Conservation (phyloP, 768 basidiomycete genomes). For the Neoboletus brunneissimus region DNA sequence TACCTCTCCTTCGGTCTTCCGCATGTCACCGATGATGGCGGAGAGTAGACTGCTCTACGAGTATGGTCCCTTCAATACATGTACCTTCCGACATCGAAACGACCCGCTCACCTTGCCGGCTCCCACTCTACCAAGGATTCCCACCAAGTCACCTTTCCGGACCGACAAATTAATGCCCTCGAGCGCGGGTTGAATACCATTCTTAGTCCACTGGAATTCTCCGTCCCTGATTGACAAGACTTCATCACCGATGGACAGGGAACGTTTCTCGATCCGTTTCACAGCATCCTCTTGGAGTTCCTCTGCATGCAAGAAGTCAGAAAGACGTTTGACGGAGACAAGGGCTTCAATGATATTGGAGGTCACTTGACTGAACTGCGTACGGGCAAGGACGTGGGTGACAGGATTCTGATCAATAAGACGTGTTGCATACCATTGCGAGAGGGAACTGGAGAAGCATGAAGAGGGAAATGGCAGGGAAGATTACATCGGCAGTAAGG, state of each 20-base stretch:
- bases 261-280: conserved; percentile 42
- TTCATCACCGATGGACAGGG: conserved; percentile 58
- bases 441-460: conserved; percentile 86
- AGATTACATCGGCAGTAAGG: conserved; percentile 87
- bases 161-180: conserved; percentile 74
- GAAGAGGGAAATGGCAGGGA: conserved; percentile 92
- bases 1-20: too few relatives aligned
- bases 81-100: neutral
- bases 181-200: conserved; percentile 54
- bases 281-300: conserved; percentile 82
- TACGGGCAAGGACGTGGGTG: neutral
- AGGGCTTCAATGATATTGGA: conserved; percentile 82
- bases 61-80: neutral
- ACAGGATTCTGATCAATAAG: neutral
- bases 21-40: conserved; percentile 85
- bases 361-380: conserved; percentile 65
- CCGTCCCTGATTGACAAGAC: conserved; percentile 70
- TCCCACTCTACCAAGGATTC: conserved; percentile 85
- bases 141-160: conserved; percentile 81
- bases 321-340: conserved; percentile 79
- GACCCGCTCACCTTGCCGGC: conserved; percentile 68
- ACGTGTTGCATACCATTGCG: conserved; percentile 56
- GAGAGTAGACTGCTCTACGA: conserved; percentile 67
- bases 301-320: conserved; percentile 68
- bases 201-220: conserved; percentile 78